Percentiles rank a stretch among this genome's conserved stretches.
phyloP scores from a whole-genome alignment of 2,329 filamentous ascomycete species.

The Graphilbum fragrans region DNA sequence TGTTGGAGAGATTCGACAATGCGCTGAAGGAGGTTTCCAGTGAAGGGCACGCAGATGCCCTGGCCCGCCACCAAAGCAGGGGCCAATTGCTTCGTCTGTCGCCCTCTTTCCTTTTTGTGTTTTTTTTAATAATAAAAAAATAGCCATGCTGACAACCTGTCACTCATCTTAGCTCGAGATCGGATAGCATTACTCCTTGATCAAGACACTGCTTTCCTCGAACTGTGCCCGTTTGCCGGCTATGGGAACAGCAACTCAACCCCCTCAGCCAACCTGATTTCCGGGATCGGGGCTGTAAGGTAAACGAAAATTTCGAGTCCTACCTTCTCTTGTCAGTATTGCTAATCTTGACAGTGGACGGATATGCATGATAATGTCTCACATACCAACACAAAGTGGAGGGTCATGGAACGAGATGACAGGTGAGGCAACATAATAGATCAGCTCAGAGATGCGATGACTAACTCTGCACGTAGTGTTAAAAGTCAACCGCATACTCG shows the following conservation, averaged over 20 bases:
- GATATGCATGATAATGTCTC: neutral
- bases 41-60: neutral
- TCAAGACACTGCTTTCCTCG: neutral
- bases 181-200: neutral
- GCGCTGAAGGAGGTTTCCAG: neutral
- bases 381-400: neutral
- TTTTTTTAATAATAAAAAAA: neutral
- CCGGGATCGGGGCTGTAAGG: neutral
- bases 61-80: neutral
- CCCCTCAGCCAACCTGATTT: neutral
- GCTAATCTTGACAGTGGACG: neutral
- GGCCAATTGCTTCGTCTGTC: neutral
- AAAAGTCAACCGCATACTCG: neutral
- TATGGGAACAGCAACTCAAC: neutral
- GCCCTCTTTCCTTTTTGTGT: neutral
- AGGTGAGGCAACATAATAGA: neutral
- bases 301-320: neutral
- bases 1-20: neutral
- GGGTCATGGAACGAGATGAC: neutral
- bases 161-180: neutral
- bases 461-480: neutral
- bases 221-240: neutral
- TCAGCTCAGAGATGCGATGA: neutral
- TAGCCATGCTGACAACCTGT: neutral
- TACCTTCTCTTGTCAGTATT: neutral